A percentile compares a stretch with the other conserved stretches of the same genome.
Evolutionary conservation across 768 basidiomycete species (phyloP).

Genomic region (Russula olivacea): DNA sequence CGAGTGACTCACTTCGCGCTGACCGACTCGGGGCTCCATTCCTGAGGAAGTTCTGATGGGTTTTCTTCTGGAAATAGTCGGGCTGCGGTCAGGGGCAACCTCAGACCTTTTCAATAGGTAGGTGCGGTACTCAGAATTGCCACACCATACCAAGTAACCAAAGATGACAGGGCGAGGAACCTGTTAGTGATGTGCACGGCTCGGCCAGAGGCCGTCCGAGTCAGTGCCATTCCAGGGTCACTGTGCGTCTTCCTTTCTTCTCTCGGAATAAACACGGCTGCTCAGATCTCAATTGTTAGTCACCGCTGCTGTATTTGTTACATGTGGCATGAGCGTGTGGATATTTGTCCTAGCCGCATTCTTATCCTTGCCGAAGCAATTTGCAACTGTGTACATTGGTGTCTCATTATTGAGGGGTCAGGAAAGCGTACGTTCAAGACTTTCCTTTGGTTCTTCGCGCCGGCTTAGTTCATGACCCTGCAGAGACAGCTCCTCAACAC

Average conservation of each 20-base stretch:
- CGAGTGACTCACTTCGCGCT: not conserved
- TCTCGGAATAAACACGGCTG: not conserved
- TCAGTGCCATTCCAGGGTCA: conserved; percentile 85
- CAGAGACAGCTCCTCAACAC: conserved; percentile 47
- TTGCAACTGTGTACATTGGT: conserved; percentile 87
- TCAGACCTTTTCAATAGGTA: not conserved
- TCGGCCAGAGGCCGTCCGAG: no score
- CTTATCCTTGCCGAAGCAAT: conserved; percentile 83
- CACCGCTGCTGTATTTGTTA: conserved; percentile 81
- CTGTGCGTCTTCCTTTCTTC: conserved; percentile 42
- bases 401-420: conserved; percentile 52
- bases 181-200: no score
- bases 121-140: not conserved
- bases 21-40: not conserved
- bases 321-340: conserved; percentile 81
- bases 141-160: not conserved
- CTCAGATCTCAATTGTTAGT: conserved; percentile 40
- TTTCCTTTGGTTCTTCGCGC: not conserved
- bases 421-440: conserved; percentile 1
- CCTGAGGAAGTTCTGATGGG: not conserved
- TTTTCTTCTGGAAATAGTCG: not conserved
- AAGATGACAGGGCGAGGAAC: not conserved
- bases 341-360: conserved; percentile 75
- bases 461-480: conserved; percentile 25
- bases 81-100: not conserved